Evolutionary conservation across 257 asterid genomes (phyloP).

Genomic region (Petrea volubilis): DNA sequence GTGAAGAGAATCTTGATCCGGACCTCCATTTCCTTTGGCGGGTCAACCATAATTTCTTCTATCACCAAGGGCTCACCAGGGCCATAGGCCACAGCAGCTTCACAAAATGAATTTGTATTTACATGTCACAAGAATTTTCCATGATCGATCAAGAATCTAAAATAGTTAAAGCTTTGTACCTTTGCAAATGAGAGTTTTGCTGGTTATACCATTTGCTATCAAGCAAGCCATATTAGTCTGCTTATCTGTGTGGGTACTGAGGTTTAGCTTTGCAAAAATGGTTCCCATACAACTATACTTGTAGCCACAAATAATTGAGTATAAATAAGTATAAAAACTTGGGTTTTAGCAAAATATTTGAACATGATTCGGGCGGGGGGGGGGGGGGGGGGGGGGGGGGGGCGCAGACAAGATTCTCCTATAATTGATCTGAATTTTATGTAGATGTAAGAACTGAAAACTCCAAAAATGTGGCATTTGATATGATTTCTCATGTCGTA

Average conservation of each 20-base stretch:
- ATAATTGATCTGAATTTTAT: background rate
- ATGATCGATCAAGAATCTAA: too few relatives aligned
- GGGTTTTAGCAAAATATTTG: background rate
- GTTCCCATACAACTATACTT: background rate
- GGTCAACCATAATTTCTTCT: constrained; percentile 52
- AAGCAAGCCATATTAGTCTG: background rate
- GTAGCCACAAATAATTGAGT: background rate
- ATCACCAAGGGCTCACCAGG: constrained; percentile 45
- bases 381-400: too few relatives aligned
- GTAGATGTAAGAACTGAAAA: background rate
- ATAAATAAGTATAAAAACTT: background rate
- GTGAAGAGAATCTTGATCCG: constrained; percentile 50
- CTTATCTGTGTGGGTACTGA: background rate
- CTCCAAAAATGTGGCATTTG: background rate
- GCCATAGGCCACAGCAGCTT: constrained; percentile 59
- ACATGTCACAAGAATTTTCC: background rate
- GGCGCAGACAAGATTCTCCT: too few relatives aligned
- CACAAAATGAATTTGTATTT: background rate
- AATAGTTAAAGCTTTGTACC: background rate
- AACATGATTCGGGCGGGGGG: too few relatives aligned
- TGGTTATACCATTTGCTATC: background rate
- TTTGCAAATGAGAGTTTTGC: background rate
- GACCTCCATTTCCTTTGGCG: constrained; percentile 57
- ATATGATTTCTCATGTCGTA: background rate
- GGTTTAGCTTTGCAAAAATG: background rate